Evolutionary conservation across 106 monocot species (phyloP), one percentile per base, ranked within the genome.

Genomic region (Apostasia ramifera): DNA sequence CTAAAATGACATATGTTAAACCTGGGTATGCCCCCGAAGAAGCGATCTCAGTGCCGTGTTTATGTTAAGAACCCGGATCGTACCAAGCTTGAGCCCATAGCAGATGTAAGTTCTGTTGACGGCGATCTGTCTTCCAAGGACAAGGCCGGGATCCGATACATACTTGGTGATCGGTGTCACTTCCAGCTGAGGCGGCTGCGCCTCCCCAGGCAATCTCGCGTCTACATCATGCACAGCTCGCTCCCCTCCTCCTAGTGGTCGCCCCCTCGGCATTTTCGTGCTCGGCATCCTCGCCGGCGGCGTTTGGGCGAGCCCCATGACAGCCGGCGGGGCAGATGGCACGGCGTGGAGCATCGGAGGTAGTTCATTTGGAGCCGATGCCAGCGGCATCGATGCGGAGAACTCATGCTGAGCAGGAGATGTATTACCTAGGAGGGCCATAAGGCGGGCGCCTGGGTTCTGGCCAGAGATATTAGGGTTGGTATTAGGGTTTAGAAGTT

Each of bases 141-240:
- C 97, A 45, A 98, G 81, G 39, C 92, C 87, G 0, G 97, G 97
- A 69, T 98, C 97, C 1, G 97, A 98, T 2, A 65, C 61, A 55
- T 98, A 98, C 80, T 98, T 98, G 1, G 97, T 98, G 59, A 98
- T 98, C 15, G 97, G 97, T 47, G 92, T 90, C 8, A 98, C 97
- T 70, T 98, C 97, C 5, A 98, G 92, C 80, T 97, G 97, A 9
- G 97, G 92, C 2, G 91, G 84, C 67, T 81, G 84, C 7, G 79
- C 44, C 70, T 89, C 84, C 70, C 86, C 92, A 2, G 82, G 71
- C 57, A 85, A 40, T 69, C 86, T 83, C 57, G 70, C 77, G 64
- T 98, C 92, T 4, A 98, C 92, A 56, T 98, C 97, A 52, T 90
- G 77, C 45, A 93, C 83, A 39, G 72, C 81, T 61, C 82, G 79